phyloP scores from a whole-genome alignment of 2,329 filamentous ascomycete species.

The Aschersonia sp. region DNA sequence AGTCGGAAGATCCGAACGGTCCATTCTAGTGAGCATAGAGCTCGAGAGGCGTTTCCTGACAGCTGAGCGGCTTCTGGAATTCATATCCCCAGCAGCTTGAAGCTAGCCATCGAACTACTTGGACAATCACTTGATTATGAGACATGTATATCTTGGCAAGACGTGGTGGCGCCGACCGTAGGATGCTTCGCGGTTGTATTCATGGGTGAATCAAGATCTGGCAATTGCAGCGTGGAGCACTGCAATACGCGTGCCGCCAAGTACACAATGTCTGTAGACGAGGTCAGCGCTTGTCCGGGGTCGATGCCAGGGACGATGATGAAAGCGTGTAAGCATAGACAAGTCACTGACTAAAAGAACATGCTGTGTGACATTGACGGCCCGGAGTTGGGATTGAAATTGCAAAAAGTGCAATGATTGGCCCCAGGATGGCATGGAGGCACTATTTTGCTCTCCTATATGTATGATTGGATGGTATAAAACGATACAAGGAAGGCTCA shows the following conservation, averaged over 20 bases:
- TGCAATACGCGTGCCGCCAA: background rate
- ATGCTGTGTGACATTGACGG: background rate
- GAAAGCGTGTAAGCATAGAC: slow-evolving; percentile 6
- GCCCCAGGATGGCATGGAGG: slow-evolving; percentile 1
- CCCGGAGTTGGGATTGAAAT: background rate
- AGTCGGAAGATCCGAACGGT: slow-evolving; percentile 1
- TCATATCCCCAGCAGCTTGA: slow-evolving; percentile 2
- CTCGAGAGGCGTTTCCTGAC: background rate
- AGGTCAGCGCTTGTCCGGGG: background rate
- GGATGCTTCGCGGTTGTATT: slow-evolving; percentile 2
- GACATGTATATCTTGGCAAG: slow-evolving; percentile 1
- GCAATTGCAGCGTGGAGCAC: background rate
- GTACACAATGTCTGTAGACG: background rate
- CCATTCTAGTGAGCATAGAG: background rate
- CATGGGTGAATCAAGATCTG: background rate
- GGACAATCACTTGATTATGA: slow-evolving; percentile 2
- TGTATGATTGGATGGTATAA: slow-evolving; percentile 6
- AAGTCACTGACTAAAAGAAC: slow-evolving; percentile 6
- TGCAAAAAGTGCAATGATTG: background rate
- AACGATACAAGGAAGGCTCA: slow-evolving; percentile 9
- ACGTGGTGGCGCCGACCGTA: slow-evolving; percentile 1
- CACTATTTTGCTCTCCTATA: background rate
- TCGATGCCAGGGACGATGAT: background rate
- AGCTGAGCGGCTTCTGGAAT: background rate
- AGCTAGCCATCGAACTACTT: slow-evolving; percentile 1